A percentile compares a stretch with the other conserved stretches of the same genome.
These are phyloP conservation scores for Viola pubescens DNA, from an alignment of 441 rosid species.

Conservation along the genomic window DNA sequence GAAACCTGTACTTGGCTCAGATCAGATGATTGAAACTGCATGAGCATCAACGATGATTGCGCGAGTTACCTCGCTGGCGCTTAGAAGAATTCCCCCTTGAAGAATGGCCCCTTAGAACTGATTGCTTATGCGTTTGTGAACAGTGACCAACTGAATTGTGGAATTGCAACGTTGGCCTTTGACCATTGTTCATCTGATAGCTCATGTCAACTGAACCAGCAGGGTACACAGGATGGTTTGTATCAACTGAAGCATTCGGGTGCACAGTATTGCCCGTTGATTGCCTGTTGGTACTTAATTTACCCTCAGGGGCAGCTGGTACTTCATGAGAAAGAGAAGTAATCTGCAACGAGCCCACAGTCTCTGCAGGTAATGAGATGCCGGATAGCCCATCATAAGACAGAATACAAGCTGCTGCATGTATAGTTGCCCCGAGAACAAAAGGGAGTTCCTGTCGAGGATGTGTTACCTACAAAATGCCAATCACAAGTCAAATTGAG, in stretches of 20 bases:
- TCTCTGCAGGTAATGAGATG: conserved; percentile 29
- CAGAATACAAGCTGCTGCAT: conserved; percentile 49
- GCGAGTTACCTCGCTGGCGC: conserved; percentile 29
- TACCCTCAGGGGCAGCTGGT: neutral
- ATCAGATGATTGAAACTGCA: too few relatives aligned
- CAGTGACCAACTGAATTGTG: conserved; percentile 17
- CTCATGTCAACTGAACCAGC: neutral
- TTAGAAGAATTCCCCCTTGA: conserved; percentile 24
- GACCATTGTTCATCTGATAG: conserved; percentile 13
- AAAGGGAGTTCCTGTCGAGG: conserved; percentile 59
- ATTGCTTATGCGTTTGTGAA: conserved; percentile 18
- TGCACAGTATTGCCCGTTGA: neutral
- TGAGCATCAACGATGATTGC: neutral
- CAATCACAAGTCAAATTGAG: conserved; percentile 11
- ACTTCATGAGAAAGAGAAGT: conserved; percentile 23
- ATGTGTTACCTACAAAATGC: conserved; percentile 47
- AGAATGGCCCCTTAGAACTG: too few relatives aligned
- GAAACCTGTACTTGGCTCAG: too few relatives aligned
- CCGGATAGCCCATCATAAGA: conserved; percentile 57
- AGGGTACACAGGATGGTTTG: neutral
- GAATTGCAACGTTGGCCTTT: conserved; percentile 16
- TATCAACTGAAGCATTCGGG: neutral
- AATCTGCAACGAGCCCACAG: conserved; percentile 31
- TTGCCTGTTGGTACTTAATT: neutral
- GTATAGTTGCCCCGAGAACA: conserved; percentile 53